Evolutionary conservation across 495 filamentous ascomycete species (phyloP).

Genomic region (Penicillium arizonense): DNA sequence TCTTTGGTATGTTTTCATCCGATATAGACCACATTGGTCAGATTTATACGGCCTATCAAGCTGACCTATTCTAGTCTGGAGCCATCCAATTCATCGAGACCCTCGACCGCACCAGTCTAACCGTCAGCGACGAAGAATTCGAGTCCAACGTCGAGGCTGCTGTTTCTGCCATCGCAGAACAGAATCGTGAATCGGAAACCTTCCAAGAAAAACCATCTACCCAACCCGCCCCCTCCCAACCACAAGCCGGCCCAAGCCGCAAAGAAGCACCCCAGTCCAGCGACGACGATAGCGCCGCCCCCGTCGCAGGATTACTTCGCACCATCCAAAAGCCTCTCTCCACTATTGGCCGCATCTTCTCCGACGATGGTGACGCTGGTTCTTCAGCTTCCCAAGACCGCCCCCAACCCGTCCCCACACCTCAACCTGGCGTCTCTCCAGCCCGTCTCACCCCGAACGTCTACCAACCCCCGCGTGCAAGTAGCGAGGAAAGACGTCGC

Average conservation of each 20-base stretch:
- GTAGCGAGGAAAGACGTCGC: slow-evolving; percentile 39
- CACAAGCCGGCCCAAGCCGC: slow-evolving; percentile 42
- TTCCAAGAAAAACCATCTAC: slow-evolving; percentile 56
- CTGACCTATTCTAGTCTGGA: slow-evolving; percentile 62
- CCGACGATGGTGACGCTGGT: slow-evolving; percentile 61
- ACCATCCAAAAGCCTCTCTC: slow-evolving; percentile 90
- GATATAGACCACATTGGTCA: not conserved
- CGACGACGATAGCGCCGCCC: slow-evolving; percentile 65
- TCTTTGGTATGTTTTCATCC: slow-evolving; percentile 63
- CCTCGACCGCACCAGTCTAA: slow-evolving; percentile 88
- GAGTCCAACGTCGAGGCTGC: slow-evolving; percentile 93
- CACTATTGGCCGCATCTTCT: slow-evolving; percentile 96
- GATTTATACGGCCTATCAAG: slow-evolving; percentile 8
- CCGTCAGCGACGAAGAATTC: slow-evolving; percentile 92
- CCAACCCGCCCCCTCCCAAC: slow-evolving; percentile 33
- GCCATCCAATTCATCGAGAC: slow-evolving; percentile 97
- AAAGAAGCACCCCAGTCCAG: slow-evolving; percentile 38
- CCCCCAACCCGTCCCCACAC: slow-evolving; percentile 51
- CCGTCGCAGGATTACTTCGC: slow-evolving; percentile 81
- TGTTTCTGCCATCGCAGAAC: slow-evolving; percentile 93
- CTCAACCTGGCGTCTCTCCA: slow-evolving; percentile 51
- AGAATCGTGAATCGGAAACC: slow-evolving; percentile 59
- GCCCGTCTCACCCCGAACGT: slow-evolving; percentile 59
- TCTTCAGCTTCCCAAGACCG: slow-evolving; percentile 32
- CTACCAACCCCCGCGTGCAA: slow-evolving; percentile 49